Evolutionary conservation across 2,329 filamentous ascomycete genomes (phyloP).

Genomic region (Cladobotryum mycophilum): DNA sequence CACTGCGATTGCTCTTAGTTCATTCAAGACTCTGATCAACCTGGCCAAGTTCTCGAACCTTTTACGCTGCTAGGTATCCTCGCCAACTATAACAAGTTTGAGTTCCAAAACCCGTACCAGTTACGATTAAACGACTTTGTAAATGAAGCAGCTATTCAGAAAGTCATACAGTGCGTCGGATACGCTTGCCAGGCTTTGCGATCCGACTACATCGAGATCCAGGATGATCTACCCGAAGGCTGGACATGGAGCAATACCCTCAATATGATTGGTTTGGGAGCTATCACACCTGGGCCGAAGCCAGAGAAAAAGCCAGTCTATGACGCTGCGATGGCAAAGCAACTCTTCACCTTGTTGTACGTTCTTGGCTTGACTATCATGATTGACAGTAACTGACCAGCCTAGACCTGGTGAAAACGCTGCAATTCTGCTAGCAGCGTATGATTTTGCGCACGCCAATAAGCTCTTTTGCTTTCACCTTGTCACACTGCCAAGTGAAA

Average conservation of each 20-base stretch:
- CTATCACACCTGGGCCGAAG: conserved; percentile 63
- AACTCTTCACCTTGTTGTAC: conserved; percentile 72
- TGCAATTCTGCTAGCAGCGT: conserved; percentile 74
- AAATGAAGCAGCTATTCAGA: conserved; percentile 79
- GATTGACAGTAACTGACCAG: conserved; percentile 5
- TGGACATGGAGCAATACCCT: conserved; percentile 81
- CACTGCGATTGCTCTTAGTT: conserved; percentile 45
- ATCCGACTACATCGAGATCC: conserved; percentile 73
- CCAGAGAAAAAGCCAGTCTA: conserved; percentile 52
- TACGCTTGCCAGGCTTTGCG: conserved; percentile 62
- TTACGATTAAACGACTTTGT: conserved; percentile 90
- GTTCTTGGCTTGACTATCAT: neutral
- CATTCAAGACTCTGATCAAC: conserved; percentile 69
- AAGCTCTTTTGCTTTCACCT: conserved; percentile 90
- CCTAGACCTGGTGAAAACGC: conserved; percentile 70
- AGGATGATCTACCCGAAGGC: conserved; percentile 83
- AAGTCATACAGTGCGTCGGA: conserved; percentile 72
- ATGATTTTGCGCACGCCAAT: conserved; percentile 91
- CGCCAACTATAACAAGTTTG: conserved; percentile 98
- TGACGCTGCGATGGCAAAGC: conserved; percentile 74
- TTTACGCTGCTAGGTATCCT: conserved; percentile 80
- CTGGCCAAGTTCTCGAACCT: conserved; percentile 60
- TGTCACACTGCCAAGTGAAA: conserved; percentile 57
- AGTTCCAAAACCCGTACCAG: conserved; percentile 95
- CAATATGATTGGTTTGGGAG: conserved; percentile 76